Evolutionary conservation across 495 filamentous ascomycete genomes (phyloP), one percentile per base, ranked within the genome.

Genomic region (Neurospora intermedia): DNA sequence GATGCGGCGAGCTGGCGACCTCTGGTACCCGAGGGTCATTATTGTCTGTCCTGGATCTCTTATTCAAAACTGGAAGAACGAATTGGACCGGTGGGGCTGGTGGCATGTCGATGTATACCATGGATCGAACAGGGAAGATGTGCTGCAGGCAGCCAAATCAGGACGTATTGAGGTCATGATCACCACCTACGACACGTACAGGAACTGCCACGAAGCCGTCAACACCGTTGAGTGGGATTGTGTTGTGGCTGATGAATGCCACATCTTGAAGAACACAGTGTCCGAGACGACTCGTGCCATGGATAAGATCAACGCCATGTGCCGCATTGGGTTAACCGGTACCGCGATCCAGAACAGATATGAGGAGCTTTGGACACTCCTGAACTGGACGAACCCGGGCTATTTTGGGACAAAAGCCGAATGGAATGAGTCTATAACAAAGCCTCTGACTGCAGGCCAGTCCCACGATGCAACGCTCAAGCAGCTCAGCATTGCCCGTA

Each of bases 261-360:
- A 99, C 79, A 84, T 85, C n/a, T 89, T 98, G 74, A 99, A 98
- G 80, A 94, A 94, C 74, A 84, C 88, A 59, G 85, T 80, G 39
- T 91, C 94, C 0, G 92, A 90, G 69, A 91, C 91, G 8, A 97
- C 96, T 0, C 87, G 91, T 75, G 88, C 93, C 2, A 96, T 99
- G 93, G 94, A 96, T 75, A 87, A 93, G 71, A 85, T 98, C 76
- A 99, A 99, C 77, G 88, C 96, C 11, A 88, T 99, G 35, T 98
- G 96, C 77, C 86, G 96, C 31, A 96, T 99, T 72, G 96, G 96
- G 0, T 83, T 99, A 35, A 98, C 96, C 0, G 96, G 96, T 8
- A 99, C 96, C 6, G 96, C 96, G 10, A 98, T 99, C 20, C 96
- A 99, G 74, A 99, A 99, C 80, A 95, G 94, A 75, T 99, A 99